phyloP scores from a whole-genome alignment of 139 green algal genomes.

The Diplosphaera chodatii region DNA sequence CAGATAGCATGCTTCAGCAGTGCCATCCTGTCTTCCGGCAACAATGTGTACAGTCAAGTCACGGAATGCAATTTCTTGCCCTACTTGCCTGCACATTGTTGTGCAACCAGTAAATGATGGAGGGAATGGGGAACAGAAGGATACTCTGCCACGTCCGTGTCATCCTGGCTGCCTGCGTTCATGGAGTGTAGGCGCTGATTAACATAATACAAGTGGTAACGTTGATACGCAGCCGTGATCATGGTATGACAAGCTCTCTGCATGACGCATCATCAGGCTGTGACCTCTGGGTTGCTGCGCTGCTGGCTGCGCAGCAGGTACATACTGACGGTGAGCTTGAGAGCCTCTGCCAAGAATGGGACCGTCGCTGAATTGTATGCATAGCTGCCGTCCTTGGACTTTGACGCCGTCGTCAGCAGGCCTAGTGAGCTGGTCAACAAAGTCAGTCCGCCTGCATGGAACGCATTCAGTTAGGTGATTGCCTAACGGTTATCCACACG shows the following conservation, averaged over 20 bases:
- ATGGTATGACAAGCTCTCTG: no score
- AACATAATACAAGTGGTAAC: no score
- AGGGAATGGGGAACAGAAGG: slow-evolving; percentile 46
- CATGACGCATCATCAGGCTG: no score
- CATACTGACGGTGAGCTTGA: slow-evolving; percentile 39
- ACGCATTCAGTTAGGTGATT: no score
- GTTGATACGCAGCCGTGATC: no score
- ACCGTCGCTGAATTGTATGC: slow-evolving; percentile 54
- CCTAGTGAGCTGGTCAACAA: slow-evolving; percentile 36
- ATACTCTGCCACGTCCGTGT: slow-evolving; percentile 20
- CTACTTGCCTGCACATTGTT: slow-evolving; percentile 52
- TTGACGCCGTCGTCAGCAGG: slow-evolving; percentile 40
- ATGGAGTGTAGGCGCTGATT: no score
- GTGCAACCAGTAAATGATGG: slow-evolving; percentile 57
- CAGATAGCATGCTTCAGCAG: no score
- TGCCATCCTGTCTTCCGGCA: no score
- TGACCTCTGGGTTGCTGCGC: slow-evolving; percentile 3
- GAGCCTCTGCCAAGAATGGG: slow-evolving; percentile 46
- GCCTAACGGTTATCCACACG: no score
- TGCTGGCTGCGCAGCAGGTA: slow-evolving; percentile 27
- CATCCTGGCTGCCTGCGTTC: slow-evolving; percentile 12
- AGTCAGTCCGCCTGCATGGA: slow-evolving; percentile 25
- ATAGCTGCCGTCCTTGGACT: slow-evolving; percentile 27
- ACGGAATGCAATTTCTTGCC: no score
- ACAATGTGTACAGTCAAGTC: no score